Conservation (phyloP, 2,329 filamentous ascomycete species). For the Ophiobolus disseminans region DNA sequence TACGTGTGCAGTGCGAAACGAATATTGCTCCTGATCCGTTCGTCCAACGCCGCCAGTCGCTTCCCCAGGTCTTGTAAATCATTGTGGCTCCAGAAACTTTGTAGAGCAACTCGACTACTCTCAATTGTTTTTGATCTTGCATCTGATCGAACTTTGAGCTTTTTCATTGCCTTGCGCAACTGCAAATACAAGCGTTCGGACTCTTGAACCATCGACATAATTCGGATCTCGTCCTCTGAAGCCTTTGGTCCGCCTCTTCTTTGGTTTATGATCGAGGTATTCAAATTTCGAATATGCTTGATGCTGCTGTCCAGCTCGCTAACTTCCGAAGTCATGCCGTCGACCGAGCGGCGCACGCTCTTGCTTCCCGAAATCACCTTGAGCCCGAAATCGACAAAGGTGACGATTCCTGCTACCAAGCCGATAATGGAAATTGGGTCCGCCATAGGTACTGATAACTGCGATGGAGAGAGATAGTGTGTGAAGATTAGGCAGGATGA, state of each 20-base stretch:
- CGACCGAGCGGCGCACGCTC: slow-evolving; percentile 1
- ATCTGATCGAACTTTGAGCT: neutral
- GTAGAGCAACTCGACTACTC: neutral
- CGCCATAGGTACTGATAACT: slow-evolving; percentile 4
- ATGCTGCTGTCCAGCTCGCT: slow-evolving; percentile 4
- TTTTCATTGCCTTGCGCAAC: neutral
- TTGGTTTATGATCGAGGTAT: neutral
- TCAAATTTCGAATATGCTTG: neutral
- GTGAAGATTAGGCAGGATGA: too few species aligned
- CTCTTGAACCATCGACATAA: neutral
- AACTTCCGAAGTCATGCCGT: slow-evolving; percentile 2
- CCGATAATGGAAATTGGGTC: slow-evolving; percentile 14
- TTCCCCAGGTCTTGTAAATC: neutral
- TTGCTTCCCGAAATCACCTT: slow-evolving; percentile 6
- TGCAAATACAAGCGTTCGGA: neutral
- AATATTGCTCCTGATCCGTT: neutral
- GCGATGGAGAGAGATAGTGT: too few species aligned
- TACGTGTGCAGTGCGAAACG: neutral
- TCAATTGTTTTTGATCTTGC: neutral
- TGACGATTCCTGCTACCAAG: slow-evolving; percentile 10
- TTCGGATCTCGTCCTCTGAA: neutral
- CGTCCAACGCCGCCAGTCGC: neutral
- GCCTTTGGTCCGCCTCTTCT: too few species aligned
- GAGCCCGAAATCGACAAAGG: slow-evolving; percentile 13
- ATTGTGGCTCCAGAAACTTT: neutral